These are phyloP conservation scores for Xylaria sp. DNA, from an alignment of 2,329 filamentous ascomycete species.

Conservation along the genomic window DNA sequence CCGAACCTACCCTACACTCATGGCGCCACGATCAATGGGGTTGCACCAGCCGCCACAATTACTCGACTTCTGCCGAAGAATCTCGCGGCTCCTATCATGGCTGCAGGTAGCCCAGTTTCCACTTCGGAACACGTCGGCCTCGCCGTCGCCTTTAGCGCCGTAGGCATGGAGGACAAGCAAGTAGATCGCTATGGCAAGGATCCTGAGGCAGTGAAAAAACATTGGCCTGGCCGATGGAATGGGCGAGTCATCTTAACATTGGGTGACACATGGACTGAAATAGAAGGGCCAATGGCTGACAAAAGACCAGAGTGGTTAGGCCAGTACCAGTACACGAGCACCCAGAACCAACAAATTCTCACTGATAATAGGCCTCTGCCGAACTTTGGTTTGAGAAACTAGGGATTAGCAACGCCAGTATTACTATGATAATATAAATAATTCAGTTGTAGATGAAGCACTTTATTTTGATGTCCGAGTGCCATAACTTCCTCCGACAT, in stretches of 20 bases:
- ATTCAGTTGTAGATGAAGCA: too few relatives aligned
- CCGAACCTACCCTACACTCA: constrained; percentile 30
- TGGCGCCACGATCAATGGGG: constrained; percentile 45
- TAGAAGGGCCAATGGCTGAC: constrained; percentile 38
- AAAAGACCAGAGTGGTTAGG: constrained; percentile 42
- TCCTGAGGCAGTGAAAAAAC: neutral
- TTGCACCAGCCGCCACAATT: constrained; percentile 45
- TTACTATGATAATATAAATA: too few relatives aligned
- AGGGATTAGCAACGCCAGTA: too few relatives aligned
- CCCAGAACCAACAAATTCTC: too few relatives aligned
- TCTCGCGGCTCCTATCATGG: constrained; percentile 34
- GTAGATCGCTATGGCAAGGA: constrained; percentile 48
- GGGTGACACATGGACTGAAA: constrained; percentile 43
- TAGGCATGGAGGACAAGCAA: constrained; percentile 37
- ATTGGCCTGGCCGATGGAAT: neutral
- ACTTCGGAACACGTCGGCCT: constrained; percentile 41
- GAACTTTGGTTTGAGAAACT: too few relatives aligned
- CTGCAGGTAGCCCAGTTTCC: constrained; percentile 42
- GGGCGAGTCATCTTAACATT: constrained; percentile 35
- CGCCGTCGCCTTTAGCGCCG: constrained; percentile 46
- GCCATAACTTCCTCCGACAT: too few relatives aligned
- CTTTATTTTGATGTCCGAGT: too few relatives aligned
- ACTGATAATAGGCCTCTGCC: too few relatives aligned
- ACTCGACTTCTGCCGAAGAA: constrained; percentile 40
- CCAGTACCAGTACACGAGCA: too few relatives aligned